These are phyloP conservation scores for Candolleomyces eurysporus DNA, from an alignment of 768 basidiomycete species.

Conservation along the genomic window DNA sequence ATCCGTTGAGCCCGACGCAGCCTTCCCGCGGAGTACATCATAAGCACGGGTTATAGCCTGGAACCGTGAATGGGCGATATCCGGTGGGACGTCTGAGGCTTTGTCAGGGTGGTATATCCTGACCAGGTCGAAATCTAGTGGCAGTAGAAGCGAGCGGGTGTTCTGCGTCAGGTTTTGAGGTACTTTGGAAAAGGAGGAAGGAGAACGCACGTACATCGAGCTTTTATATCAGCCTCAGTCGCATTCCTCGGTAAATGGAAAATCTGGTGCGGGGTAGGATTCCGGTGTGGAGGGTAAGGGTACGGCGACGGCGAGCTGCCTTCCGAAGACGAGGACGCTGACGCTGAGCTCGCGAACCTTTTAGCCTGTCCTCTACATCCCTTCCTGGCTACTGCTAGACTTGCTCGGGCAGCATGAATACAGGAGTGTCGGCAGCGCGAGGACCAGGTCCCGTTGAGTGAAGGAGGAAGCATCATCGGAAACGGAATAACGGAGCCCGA, in stretches of 20 bases:
- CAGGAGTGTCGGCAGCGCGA: too few relatives aligned
- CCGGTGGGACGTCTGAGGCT: constrained; percentile 37
- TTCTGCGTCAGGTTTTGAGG: background rate
- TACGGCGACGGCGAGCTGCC: constrained; percentile 21
- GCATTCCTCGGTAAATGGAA: constrained; percentile 59
- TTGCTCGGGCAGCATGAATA: too few relatives aligned
- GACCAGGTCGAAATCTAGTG: constrained; percentile 74
- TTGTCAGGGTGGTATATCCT: constrained; percentile 80
- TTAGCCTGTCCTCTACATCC: too few relatives aligned
- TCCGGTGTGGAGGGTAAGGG: constrained; percentile 48
- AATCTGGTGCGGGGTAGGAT: constrained; percentile 62
- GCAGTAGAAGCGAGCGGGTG: too few relatives aligned
- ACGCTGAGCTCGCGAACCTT: too few relatives aligned
- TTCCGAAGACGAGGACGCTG: too few relatives aligned
- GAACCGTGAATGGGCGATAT: constrained; percentile 61
- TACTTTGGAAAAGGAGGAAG: background rate
- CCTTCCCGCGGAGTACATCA: constrained; percentile 55
- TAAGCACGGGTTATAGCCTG: constrained; percentile 70
- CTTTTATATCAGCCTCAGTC: constrained; percentile 52
- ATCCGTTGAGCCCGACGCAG: constrained; percentile 12
- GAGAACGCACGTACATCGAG: constrained; percentile 44
- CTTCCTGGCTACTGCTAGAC: too few relatives aligned
- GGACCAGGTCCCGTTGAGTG: too few relatives aligned
- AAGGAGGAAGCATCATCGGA: too few relatives aligned
- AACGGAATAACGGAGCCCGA: too few relatives aligned